Percentiles rank a stretch among this genome's conserved stretches.
These are phyloP conservation scores for Hirschfeldia incana DNA, from an alignment of 345 rosid species.

Conservation along the genomic window DNA sequence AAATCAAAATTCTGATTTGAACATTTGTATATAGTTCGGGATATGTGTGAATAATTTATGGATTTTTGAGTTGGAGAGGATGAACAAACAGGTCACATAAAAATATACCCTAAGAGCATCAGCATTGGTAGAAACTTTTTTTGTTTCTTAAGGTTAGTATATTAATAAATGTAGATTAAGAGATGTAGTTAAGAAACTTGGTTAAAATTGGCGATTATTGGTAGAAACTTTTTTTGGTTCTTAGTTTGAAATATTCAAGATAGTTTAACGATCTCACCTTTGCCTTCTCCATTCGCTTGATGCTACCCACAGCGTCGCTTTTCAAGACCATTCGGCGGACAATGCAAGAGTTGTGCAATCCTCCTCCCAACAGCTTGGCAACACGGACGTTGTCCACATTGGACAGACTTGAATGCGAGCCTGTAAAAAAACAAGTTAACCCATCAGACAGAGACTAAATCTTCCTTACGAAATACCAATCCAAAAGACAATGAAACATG, in stretches of 20 bases:
- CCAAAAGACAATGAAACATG: too few relatives aligned
- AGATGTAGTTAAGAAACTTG: too few relatives aligned
- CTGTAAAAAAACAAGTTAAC: conserved; percentile 43
- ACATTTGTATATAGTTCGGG: not conserved
- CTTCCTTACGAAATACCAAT: too few relatives aligned
- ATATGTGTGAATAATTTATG: conserved; percentile 22
- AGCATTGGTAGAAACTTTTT: too few relatives aligned
- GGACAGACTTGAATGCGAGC: conserved; percentile 99
- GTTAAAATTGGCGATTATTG: too few relatives aligned
- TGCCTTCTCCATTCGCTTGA: conserved; percentile 79
- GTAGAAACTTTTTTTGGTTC: too few relatives aligned
- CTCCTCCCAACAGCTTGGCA: conserved; percentile 92
- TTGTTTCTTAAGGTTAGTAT: too few relatives aligned
- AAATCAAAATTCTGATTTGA: conserved; percentile 8
- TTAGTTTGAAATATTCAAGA: too few relatives aligned
- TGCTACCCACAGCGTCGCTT: conserved; percentile 82
- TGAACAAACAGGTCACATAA: conserved; percentile 36
- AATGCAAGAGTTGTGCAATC: conserved; percentile 69
- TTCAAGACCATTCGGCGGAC: conserved; percentile 93
- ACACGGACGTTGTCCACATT: conserved; percentile 95
- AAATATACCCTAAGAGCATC: conserved; percentile 13
- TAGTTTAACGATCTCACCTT: conserved; percentile 78
- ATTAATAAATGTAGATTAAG: too few relatives aligned
- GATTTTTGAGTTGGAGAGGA: conserved; percentile 22
- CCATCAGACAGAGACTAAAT: too few relatives aligned